Conservation (phyloP, 2,329 filamentous ascomycete species). For the Cercospora canescens region DNA sequence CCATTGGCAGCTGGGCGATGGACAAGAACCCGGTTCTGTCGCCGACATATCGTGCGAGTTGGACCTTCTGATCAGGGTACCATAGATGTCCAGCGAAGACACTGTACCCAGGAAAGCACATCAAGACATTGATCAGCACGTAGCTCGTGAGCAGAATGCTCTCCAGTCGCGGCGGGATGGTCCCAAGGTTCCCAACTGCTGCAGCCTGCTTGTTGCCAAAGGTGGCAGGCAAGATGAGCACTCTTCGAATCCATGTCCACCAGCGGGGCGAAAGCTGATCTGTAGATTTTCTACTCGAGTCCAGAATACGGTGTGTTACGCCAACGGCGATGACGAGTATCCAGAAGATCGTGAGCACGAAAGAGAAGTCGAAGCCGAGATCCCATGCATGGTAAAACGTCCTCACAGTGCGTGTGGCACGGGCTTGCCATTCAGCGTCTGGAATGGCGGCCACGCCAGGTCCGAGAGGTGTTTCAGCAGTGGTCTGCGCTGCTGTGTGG, state of each 20-base stretch:
- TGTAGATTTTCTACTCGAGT: slow-evolving; percentile 24
- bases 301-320: slow-evolving; percentile 34
- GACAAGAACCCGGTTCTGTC: slow-evolving; percentile 66
- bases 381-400: slow-evolving; percentile 16
- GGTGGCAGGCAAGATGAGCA: slow-evolving; percentile 47
- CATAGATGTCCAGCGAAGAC: slow-evolving; percentile 51
- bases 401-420: slow-evolving; percentile 5
- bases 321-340: slow-evolving; percentile 38
- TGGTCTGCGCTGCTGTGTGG: slow-evolving; percentile 14
- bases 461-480: slow-evolving; percentile 13
- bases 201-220: slow-evolving; percentile 45
- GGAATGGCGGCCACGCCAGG: slow-evolving; percentile 13
- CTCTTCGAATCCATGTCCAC: slow-evolving; percentile 36
- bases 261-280: slow-evolving; percentile 9
- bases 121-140: slow-evolving; percentile 45
- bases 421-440: slow-evolving; percentile 14
- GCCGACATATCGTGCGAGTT: slow-evolving; percentile 57
- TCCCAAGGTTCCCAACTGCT: slow-evolving; percentile 42
- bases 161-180: slow-evolving; percentile 51
- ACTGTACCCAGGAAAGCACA: slow-evolving; percentile 49
- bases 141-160: slow-evolving; percentile 47
- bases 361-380: slow-evolving; percentile 18
- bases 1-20: slow-evolving; percentile 62
- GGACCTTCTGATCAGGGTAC: slow-evolving; percentile 30
- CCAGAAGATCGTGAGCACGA: slow-evolving; percentile 42